These are phyloP conservation scores for Colletotrichum sp. DNA, from an alignment of 2,329 filamentous ascomycete genomes.

Conservation along the genomic window DNA sequence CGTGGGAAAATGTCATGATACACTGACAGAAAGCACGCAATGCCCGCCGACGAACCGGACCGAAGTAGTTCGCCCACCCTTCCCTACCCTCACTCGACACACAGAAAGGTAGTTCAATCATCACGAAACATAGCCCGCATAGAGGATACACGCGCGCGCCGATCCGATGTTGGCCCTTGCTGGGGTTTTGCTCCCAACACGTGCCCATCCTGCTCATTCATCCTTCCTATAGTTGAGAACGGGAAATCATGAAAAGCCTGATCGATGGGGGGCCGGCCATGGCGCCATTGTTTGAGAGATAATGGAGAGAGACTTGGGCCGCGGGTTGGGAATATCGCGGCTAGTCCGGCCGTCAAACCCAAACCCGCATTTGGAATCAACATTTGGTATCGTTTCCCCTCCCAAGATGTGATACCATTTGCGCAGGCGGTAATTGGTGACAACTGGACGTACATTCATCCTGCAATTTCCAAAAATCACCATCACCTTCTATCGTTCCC, in stretches of 20 bases:
- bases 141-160: neutral
- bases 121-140: neutral
- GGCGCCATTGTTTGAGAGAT: neutral
- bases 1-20: neutral
- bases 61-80: neutral
- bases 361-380: neutral
- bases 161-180: neutral
- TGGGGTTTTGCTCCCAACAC: neutral
- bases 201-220: neutral
- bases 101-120: neutral
- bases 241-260: neutral
- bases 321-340: neutral
- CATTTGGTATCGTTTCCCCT: neutral
- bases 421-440: neutral
- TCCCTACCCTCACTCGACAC: neutral
- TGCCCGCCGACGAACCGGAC: neutral
- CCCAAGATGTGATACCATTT: neutral
- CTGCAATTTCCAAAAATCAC: neutral
- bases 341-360: neutral
- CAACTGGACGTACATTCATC: neutral
- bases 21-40: neutral
- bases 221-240: neutral
- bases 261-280: neutral
- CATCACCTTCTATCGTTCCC: neutral
- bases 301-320: neutral